Percentiles rank a stretch among this genome's conserved stretches.
Evolutionary conservation across 2,329 filamentous ascomycete species (phyloP).

Genomic region (Aureobasidium sp.): DNA sequence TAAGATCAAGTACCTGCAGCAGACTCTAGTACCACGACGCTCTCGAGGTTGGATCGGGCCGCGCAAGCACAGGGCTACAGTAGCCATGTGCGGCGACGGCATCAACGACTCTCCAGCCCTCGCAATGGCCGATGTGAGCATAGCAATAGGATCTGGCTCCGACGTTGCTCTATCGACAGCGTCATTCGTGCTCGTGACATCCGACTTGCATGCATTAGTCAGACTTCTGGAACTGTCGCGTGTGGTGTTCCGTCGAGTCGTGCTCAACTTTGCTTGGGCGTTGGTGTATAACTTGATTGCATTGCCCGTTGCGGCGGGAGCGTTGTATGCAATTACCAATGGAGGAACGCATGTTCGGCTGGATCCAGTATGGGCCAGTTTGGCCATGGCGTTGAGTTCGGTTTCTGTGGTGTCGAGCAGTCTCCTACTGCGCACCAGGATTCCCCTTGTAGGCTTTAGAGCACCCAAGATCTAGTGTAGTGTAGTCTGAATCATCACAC

Average conservation of each 20-base stretch:
- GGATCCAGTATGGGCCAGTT: slow-evolving; percentile 76
- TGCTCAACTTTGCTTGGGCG: slow-evolving; percentile 82
- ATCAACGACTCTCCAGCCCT: slow-evolving; percentile 82
- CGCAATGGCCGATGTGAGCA: slow-evolving; percentile 72
- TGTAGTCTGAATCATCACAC: background rate
- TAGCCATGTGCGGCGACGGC: slow-evolving; percentile 81
- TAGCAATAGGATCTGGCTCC: slow-evolving; percentile 71
- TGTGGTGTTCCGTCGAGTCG: slow-evolving; percentile 68
- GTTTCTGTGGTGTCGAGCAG: slow-evolving; percentile 83
- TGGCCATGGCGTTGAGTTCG: slow-evolving; percentile 90
- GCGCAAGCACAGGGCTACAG: slow-evolving; percentile 42
- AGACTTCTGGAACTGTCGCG: slow-evolving; percentile 65
- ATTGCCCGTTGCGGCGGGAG: slow-evolving; percentile 74
- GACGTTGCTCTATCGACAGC: slow-evolving; percentile 78
- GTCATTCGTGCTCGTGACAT: slow-evolving; percentile 72
- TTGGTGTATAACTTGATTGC: slow-evolving; percentile 71
- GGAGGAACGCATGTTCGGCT: slow-evolving; percentile 51
- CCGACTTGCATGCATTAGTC: slow-evolving; percentile 61
- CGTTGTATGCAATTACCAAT: slow-evolving; percentile 57
- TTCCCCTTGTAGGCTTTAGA: slow-evolving; percentile 40
- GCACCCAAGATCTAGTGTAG: background rate
- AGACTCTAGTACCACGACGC: slow-evolving; percentile 16
- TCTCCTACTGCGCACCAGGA: slow-evolving; percentile 55
- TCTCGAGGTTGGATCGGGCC: background rate
- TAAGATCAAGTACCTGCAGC: slow-evolving; percentile 51